Conservation (phyloP, 495 filamentous ascomycete genomes). For the Penicillium manginii region DNA sequence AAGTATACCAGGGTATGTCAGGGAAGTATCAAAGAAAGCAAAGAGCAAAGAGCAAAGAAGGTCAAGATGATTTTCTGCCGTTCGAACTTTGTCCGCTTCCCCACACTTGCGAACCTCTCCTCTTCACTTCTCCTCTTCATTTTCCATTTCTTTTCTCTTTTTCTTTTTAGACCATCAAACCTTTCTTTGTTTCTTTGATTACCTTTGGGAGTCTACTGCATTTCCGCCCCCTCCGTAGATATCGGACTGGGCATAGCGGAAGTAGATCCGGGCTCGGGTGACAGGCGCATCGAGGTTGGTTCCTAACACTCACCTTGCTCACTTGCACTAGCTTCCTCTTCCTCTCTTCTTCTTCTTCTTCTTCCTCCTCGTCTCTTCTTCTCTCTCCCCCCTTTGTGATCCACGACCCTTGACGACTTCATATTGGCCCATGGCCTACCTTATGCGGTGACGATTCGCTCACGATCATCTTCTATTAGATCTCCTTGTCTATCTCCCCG, state of each 20-base stretch:
- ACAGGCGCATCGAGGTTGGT: conserved; percentile 53
- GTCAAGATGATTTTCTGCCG: conserved; percentile 33
- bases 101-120: conserved; percentile 26
- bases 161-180: background rate
- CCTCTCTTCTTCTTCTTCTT: conserved; percentile 14
- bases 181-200: background rate
- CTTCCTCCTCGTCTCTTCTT: conserved; percentile 12
- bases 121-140: conserved; percentile 18
- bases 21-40: too few relatives aligned
- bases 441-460: conserved; percentile 32
- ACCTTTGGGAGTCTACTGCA: conserved; percentile 6
- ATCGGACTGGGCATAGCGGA: conserved; percentile 28
- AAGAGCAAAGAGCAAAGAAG: background rate
- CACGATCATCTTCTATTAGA: conserved; percentile 33
- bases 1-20: too few relatives aligned
- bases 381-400: conserved; percentile 12
- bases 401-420: conserved; percentile 13
- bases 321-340: conserved; percentile 16
- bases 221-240: conserved; percentile 11
- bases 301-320: conserved; percentile 18
- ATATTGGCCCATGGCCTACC: conserved; percentile 18
- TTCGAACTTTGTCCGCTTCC: conserved; percentile 35
- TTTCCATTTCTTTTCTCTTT: conserved; percentile 2
- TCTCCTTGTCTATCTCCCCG: conserved; percentile 38
- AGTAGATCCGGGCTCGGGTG: conserved; percentile 43